phyloP scores from a whole-genome alignment of 345 rosid species.

The Arabis alpina region DNA sequence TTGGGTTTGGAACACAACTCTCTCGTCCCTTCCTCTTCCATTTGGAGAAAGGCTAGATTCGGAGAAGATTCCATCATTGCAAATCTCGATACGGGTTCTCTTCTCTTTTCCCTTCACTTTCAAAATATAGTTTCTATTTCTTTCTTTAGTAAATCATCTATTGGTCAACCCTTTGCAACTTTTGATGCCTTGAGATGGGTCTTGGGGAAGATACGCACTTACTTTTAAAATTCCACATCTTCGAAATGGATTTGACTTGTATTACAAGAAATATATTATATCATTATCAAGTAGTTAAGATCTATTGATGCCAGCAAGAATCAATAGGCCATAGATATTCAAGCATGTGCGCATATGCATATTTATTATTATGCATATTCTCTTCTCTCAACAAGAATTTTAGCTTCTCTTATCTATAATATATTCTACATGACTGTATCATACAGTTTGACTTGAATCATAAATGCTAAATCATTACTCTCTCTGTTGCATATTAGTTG shows the following conservation, averaged over 20 bases:
- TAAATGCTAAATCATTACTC: background rate
- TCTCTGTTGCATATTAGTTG: no score
- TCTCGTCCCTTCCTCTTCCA: conserved; percentile 45
- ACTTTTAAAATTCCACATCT: background rate
- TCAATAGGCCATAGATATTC: conserved; percentile 28
- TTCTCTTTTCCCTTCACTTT: background rate
- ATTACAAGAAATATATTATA: conserved; percentile 26
- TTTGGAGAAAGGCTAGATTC: conserved; percentile 73
- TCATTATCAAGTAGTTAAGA: conserved; percentile 23
- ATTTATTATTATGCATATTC: conserved; percentile 33
- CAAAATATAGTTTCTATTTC: no score
- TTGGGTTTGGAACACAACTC: conserved; percentile 64
- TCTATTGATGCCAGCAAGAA: conserved; percentile 36
- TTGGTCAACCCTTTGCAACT: conserved; percentile 37
- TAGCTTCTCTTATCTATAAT: conserved; percentile 20
- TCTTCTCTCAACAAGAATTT: conserved; percentile 15
- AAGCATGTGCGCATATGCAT: conserved; percentile 45
- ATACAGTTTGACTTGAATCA: conserved; percentile 22
- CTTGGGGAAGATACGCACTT: conserved; percentile 19
- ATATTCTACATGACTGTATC: conserved; percentile 18
- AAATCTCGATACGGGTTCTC: conserved; percentile 84
- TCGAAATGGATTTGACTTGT: conserved; percentile 32
- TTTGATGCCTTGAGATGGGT: conserved; percentile 25
- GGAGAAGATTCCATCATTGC: conserved; percentile 85
- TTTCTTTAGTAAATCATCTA: background rate